Evolutionary conservation across 352 stramenopile species (phyloP).

Genomic region (Globisporangium megalacanthum): DNA sequence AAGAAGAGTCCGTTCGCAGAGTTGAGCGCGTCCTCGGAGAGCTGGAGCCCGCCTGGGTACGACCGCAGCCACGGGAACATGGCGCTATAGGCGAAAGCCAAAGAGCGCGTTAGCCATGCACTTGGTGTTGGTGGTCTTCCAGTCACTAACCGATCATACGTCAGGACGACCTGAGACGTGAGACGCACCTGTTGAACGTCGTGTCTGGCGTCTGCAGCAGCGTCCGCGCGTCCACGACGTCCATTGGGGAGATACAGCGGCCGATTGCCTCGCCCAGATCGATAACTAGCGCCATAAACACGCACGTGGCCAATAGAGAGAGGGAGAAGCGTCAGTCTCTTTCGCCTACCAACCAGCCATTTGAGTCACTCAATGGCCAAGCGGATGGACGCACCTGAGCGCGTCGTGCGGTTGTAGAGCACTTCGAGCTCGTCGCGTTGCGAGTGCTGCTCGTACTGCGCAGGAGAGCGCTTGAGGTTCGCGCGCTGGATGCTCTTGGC

Average conservation of each 20-base stretch:
- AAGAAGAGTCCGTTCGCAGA: slow-evolving; percentile 76
- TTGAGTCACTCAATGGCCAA: neutral
- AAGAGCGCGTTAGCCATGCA: neutral
- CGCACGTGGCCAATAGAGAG: neutral
- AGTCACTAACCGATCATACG: neutral
- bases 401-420: slow-evolving; percentile 73
- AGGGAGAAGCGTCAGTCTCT: neutral
- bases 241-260: slow-evolving; percentile 55
- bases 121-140: too few species aligned
- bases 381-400: slow-evolving; percentile 20
- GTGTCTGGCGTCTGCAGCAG: slow-evolving; percentile 61
- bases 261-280: slow-evolving; percentile 66
- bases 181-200: slow-evolving; percentile 36
- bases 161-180: neutral
- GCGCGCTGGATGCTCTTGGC: slow-evolving; percentile 74
- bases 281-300: slow-evolving; percentile 30
- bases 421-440: slow-evolving; percentile 65
- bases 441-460: slow-evolving; percentile 9
- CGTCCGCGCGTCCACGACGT: slow-evolving; percentile 72
- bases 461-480: slow-evolving; percentile 28
- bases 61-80: slow-evolving; percentile 77
- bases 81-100: slow-evolving; percentile 21
- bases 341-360: neutral
- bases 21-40: slow-evolving; percentile 51
- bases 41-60: slow-evolving; percentile 42